These are phyloP conservation scores for Sugiyamaella americana DNA, from an alignment of 805 yeast species.

Conservation along the genomic window DNA sequence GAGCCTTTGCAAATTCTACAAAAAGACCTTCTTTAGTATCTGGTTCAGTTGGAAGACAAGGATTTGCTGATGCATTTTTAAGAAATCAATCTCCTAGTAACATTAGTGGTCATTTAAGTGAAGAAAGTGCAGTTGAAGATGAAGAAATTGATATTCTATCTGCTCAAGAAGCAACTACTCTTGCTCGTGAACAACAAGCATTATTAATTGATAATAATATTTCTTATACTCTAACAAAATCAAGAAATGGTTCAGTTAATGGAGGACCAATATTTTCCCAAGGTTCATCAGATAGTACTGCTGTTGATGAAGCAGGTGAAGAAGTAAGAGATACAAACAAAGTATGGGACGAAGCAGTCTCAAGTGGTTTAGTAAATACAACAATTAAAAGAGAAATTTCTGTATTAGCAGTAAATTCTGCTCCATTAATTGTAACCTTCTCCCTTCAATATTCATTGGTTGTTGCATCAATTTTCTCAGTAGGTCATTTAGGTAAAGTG, in stretches of 20 bases:
- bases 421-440: conserved; percentile 63
- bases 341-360: conserved; percentile 30
- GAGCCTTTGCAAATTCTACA: conserved; percentile 19
- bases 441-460: conserved; percentile 66
- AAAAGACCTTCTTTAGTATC: conserved; percentile 20
- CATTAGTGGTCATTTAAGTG: conserved; percentile 9
- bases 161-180: conserved; percentile 25
- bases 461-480: conserved; percentile 71
- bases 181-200: conserved; percentile 28
- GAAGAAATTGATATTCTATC: conserved; percentile 23
- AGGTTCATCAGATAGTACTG: not conserved
- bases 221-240: conserved; percentile 1
- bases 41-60: conserved; percentile 27
- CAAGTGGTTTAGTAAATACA: conserved; percentile 27
- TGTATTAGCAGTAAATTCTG: conserved; percentile 30
- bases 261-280: not conserved
- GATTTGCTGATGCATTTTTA: conserved; percentile 20
- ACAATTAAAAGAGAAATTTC: conserved; percentile 24
- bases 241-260: not conserved
- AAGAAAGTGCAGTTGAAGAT: conserved; percentile 19
- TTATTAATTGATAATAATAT: conserved; percentile 24
- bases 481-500: conserved; percentile 75
- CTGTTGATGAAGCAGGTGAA: conserved; percentile 8
- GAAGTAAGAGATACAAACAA: conserved; percentile 21
- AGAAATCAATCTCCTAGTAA: not conserved